Evolutionary conservation across 2,329 filamentous ascomycete genomes (phyloP).

Genomic region (Juglanconis juglandina): DNA sequence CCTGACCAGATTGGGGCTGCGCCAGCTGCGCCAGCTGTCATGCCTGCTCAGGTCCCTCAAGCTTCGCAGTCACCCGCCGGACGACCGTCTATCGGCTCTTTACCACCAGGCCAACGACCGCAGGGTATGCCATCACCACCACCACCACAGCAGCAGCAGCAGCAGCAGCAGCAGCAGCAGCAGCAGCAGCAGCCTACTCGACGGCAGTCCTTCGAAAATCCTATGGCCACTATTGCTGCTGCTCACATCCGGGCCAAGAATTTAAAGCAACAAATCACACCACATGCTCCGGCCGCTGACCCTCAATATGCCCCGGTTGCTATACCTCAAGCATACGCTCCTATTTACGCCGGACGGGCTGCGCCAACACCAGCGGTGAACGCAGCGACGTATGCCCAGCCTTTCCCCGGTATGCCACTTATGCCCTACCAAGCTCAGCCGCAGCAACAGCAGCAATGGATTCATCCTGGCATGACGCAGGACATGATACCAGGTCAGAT

Average conservation of each 20-base stretch:
- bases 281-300: conserved; percentile 21
- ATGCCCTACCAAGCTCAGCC: conserved; percentile 17
- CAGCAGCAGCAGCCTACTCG: conserved; percentile 6
- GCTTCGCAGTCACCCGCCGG: conserved; percentile 8
- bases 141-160: conserved; percentile 23
- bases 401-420: conserved; percentile 8
- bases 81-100: conserved; percentile 10
- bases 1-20: conserved; percentile 17
- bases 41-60: neutral
- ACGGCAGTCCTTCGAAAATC: conserved; percentile 8
- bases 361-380: conserved; percentile 26
- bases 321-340: conserved; percentile 34
- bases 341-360: conserved; percentile 33
- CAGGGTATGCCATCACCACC: neutral
- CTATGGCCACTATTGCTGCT: neutral
- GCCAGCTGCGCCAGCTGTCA: neutral
- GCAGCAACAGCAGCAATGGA: conserved; percentile 13
- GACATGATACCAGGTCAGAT: conserved; percentile 12
- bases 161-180: conserved; percentile 17
- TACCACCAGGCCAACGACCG: conserved; percentile 1
- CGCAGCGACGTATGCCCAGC: conserved; percentile 15
- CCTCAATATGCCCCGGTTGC: conserved; percentile 36
- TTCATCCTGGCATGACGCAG: conserved; percentile 12
- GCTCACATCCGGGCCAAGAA: conserved; percentile 5
- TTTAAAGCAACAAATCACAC: conserved; percentile 9